These are phyloP conservation scores for Erysimum pusillum DNA, from an alignment of 441 rosid genomes.

Conservation along the genomic window DNA sequence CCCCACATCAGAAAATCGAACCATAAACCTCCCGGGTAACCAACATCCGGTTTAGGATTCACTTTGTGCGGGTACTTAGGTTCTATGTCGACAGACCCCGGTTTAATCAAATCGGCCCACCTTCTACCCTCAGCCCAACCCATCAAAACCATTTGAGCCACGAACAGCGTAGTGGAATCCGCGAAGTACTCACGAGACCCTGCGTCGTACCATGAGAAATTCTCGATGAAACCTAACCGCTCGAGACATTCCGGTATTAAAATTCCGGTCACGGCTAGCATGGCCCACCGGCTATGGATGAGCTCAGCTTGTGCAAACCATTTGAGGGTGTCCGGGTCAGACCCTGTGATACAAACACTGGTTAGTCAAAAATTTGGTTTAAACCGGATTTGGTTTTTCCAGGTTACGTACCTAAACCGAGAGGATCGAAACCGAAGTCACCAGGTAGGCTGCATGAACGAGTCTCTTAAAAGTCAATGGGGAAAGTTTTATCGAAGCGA, in stretches of 20 bases:
- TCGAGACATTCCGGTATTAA: conserved; percentile 83
- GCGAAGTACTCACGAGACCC: conserved; percentile 78
- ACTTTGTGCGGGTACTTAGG: conserved; percentile 68
- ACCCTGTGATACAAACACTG: conserved; percentile 55
- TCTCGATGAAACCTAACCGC: conserved; percentile 69
- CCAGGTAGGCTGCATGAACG: conserved; percentile 77
- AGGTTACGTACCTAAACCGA: conserved; percentile 72
- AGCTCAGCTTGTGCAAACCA: conserved; percentile 98
- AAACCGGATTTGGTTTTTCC: conserved; percentile 16
- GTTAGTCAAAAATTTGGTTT: background rate
- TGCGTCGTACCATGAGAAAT: conserved; percentile 89
- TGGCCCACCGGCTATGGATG: conserved; percentile 91
- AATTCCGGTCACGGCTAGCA: conserved; percentile 89
- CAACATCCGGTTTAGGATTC: conserved; percentile 81
- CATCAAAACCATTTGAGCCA: conserved; percentile 79
- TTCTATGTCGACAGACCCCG: conserved; percentile 80
- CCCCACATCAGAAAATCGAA: conserved; percentile 95
- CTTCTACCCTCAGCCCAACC: conserved; percentile 96
- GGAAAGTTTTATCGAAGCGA: background rate
- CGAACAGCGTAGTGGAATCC: conserved; percentile 76
- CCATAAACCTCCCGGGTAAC: conserved; percentile 95
- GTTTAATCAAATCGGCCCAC: conserved; percentile 92
- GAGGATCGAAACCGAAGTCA: conserved; percentile 94
- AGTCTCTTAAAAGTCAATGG: background rate
- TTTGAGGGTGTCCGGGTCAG: conserved; percentile 80